Evolutionary conservation across 371 early-diverging fungal species (phyloP).

Genomic region (Vairimorpha apis): DNA sequence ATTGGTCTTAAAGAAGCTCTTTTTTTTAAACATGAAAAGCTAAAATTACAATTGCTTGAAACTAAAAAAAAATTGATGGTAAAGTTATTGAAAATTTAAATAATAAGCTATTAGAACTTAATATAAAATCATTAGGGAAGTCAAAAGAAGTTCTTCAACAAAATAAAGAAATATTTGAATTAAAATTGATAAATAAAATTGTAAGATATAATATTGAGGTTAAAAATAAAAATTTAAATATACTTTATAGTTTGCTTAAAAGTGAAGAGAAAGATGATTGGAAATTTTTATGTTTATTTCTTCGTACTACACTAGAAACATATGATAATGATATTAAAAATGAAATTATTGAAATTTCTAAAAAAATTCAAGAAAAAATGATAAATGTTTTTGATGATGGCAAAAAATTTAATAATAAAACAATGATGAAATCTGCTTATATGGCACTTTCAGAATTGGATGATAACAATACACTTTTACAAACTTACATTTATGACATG

Average conservation of each 20-base stretch:
- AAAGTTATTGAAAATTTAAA: conserved; percentile 18
- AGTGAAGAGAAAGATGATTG: conserved; percentile 45
- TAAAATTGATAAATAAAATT: conserved; percentile 39
- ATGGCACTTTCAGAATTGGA: conserved; percentile 26
- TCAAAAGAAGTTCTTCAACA: conserved; percentile 38
- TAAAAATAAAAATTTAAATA: conserved; percentile 23
- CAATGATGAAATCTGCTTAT: conserved; percentile 20
- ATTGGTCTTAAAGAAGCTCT: conserved; percentile 46
- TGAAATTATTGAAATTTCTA: conserved; percentile 28
- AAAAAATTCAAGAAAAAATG: conserved; percentile 49
- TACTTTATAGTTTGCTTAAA: conserved; percentile 30
- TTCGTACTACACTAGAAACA: conserved; percentile 14
- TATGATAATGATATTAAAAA: background rate
- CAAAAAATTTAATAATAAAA: conserved; percentile 21
- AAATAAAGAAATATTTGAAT: conserved; percentile 45
- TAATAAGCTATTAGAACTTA: conserved; percentile 8
- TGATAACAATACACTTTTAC: conserved; percentile 23
- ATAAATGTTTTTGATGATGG: conserved; percentile 27
- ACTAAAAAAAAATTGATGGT: conserved; percentile 13
- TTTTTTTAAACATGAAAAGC: conserved; percentile 54
- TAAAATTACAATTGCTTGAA: background rate
- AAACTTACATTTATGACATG: conserved; percentile 28
- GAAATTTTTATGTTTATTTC: conserved; percentile 37
- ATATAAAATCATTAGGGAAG: conserved; percentile 36
- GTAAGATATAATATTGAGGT: conserved; percentile 46